Evolutionary conservation across 768 basidiomycete species (phyloP).

Genomic region (Gelatoporia subvermispora): DNA sequence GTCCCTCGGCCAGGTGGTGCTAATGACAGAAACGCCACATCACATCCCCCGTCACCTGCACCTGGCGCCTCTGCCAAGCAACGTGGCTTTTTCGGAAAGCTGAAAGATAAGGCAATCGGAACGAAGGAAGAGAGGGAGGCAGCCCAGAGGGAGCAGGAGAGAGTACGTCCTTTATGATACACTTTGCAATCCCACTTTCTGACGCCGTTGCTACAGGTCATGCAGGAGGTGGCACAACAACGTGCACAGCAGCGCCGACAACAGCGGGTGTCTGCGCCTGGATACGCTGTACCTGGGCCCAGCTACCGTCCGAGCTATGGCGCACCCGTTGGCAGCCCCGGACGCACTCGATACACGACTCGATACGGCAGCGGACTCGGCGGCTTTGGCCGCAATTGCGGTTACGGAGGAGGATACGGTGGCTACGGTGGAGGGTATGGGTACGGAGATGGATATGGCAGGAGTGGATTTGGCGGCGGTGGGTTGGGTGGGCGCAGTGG

Average conservation of each 20-base stretch:
- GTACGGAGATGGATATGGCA: slow-evolving; percentile 12
- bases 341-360: too few species aligned
- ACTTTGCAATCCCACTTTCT: not conserved
- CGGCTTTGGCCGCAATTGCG: not conserved
- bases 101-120: slow-evolving; percentile 61
- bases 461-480: slow-evolving; percentile 21
- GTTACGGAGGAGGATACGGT: slow-evolving; percentile 29
- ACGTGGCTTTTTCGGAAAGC: slow-evolving; percentile 50
- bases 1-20: slow-evolving; percentile 4
- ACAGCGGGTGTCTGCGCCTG: slow-evolving; percentile 5
- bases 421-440: slow-evolving; percentile 17
- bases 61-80: slow-evolving; percentile 20
- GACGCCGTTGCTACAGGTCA: slow-evolving; percentile 8
- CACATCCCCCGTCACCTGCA: slow-evolving; percentile 15
- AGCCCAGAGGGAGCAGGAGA: slow-evolving; percentile 26
- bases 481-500: slow-evolving; percentile 11
- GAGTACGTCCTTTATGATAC: slow-evolving; percentile 6
- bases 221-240: slow-evolving; percentile 13
- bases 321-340: not conserved
- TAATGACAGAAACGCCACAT: not conserved
- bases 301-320: slow-evolving; percentile 1
- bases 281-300: not conserved
- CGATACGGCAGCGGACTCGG: slow-evolving; percentile 11
- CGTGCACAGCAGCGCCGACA: slow-evolving; percentile 10
- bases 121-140: slow-evolving; percentile 62